These are phyloP conservation scores for Ambrosiella cleistominuta DNA, from an alignment of 2,329 filamentous ascomycete species.

Conservation along the genomic window DNA sequence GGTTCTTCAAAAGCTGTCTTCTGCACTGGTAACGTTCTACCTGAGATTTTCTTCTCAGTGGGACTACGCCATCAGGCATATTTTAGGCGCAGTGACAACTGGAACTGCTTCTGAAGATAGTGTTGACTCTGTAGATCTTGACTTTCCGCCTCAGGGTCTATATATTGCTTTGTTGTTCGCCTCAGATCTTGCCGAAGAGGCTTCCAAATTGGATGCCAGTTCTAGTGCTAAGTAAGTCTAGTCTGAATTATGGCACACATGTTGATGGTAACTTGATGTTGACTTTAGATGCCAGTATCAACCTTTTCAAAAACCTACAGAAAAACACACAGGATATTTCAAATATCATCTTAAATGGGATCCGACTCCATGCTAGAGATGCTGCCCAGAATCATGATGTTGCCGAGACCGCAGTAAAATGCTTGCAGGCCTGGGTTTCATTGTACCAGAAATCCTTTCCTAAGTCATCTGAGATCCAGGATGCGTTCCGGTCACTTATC, in stretches of 20 bases:
- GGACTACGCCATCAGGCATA: slow-evolving; percentile 45
- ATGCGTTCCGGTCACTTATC: slow-evolving; percentile 31
- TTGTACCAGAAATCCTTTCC: slow-evolving; percentile 16
- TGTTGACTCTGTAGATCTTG: background rate
- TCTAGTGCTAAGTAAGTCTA: slow-evolving; percentile 35
- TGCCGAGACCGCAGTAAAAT: slow-evolving; percentile 39
- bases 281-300: slow-evolving; percentile 17
- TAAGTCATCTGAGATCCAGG: slow-evolving; percentile 1
- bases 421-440: slow-evolving; percentile 15
- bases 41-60: slow-evolving; percentile 52
- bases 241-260: slow-evolving; percentile 12
- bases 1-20: slow-evolving; percentile 57
- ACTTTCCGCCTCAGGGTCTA: slow-evolving; percentile 3
- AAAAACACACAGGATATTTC: slow-evolving; percentile 25
- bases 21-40: slow-evolving; percentile 61
- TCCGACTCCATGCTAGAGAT: slow-evolving; percentile 17
- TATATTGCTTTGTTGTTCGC: slow-evolving; percentile 11
- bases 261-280: slow-evolving; percentile 17
- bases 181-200: slow-evolving; percentile 40
- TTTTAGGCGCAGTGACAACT: slow-evolving; percentile 30
- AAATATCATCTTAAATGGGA: slow-evolving; percentile 23
- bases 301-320: slow-evolving; percentile 24
- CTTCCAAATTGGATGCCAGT: slow-evolving; percentile 47
- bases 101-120: background rate
- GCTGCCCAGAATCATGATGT: slow-evolving; percentile 19